Conservation (phyloP, 1,139 yeast species). For the Lodderomyces beijingensis region DNA sequence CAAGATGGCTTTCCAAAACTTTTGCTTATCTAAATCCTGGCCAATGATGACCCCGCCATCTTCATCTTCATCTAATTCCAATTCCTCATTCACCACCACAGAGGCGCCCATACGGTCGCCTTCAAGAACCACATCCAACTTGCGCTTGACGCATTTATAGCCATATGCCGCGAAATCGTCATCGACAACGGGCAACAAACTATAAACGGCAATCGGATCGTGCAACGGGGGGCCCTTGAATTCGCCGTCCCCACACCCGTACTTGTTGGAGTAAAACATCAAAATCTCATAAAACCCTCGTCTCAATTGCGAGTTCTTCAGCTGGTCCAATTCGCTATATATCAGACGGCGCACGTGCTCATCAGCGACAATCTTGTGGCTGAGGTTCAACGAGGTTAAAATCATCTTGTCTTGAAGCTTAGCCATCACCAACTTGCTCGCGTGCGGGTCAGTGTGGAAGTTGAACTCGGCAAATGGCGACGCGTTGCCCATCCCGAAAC, state of each 20-base stretch:
- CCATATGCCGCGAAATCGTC: slow-evolving; percentile 26
- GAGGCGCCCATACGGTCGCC: slow-evolving; percentile 35
- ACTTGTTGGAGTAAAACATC: slow-evolving; percentile 29
- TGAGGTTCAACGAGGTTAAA: slow-evolving; percentile 64
- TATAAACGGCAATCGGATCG: slow-evolving; percentile 72
- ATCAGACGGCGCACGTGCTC: slow-evolving; percentile 32
- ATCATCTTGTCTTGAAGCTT: slow-evolving; percentile 43
- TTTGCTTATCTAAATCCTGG: slow-evolving; percentile 35
- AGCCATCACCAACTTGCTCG: slow-evolving; percentile 57
- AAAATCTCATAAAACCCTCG: slow-evolving; percentile 54
- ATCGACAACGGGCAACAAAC: slow-evolving; percentile 45
- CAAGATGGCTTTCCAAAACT: slow-evolving; percentile 52
- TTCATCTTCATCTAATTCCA: slow-evolving; percentile 14
- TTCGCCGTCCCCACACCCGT: slow-evolving; percentile 38
- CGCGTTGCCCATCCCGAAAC: slow-evolving; percentile 42
- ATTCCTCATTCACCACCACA: slow-evolving; percentile 22
- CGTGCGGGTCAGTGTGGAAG: slow-evolving; percentile 70
- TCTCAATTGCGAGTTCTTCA: slow-evolving; percentile 31
- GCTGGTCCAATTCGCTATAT: slow-evolving; percentile 15
- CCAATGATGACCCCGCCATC: slow-evolving; percentile 46
- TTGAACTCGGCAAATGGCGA: slow-evolving; percentile 75
- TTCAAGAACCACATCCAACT: slow-evolving; percentile 20
- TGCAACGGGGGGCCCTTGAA: slow-evolving; percentile 72
- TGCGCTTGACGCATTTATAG: slow-evolving; percentile 27
- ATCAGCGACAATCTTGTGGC: slow-evolving; percentile 66